Percentiles rank a stretch among this genome's conserved stretches.
Evolutionary conservation across 2,329 filamentous ascomycete genomes (phyloP).

Genomic region (Colletotrichum sp.): DNA sequence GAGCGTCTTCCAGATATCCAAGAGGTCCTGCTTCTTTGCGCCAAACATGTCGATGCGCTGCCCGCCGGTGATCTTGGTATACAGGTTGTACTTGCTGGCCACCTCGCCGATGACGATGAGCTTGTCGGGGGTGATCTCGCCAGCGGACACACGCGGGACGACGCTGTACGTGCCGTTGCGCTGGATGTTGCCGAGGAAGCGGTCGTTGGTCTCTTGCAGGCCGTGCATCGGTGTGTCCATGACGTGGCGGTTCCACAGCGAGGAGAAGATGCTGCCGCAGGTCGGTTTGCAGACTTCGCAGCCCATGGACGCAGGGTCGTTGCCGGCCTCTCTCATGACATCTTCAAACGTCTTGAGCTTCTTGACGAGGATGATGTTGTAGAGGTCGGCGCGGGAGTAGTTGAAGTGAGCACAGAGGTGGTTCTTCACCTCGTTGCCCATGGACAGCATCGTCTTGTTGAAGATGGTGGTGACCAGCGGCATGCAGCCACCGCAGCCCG

Average conservation of each 20-base stretch:
- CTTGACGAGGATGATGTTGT: constrained; percentile 87
- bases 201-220: constrained; percentile 90
- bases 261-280: constrained; percentile 80
- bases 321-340: constrained; percentile 81
- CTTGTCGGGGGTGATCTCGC: constrained; percentile 88
- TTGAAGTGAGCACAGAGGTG: constrained; percentile 85
- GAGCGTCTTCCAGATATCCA: constrained; percentile 81
- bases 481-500: constrained; percentile 89
- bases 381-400: constrained; percentile 86
- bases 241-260: constrained; percentile 83
- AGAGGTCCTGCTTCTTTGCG: constrained; percentile 84
- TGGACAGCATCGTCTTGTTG: constrained; percentile 83
- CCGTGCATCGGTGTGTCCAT: constrained; percentile 74
- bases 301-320: constrained; percentile 73
- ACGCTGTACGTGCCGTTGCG: constrained; percentile 91
- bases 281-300: constrained; percentile 89
- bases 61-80: constrained; percentile 91
- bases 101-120: constrained; percentile 84
- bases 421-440: constrained; percentile 89
- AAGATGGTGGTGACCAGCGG: constrained; percentile 89
- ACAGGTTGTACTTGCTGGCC: constrained; percentile 82
- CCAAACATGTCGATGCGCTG: constrained; percentile 95
- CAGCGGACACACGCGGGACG: constrained; percentile 80
- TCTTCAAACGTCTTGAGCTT: constrained; percentile 73
- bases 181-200: constrained; percentile 88